phyloP scores from a whole-genome alignment of 768 basidiomycete species.

The Boletus sp. region DNA sequence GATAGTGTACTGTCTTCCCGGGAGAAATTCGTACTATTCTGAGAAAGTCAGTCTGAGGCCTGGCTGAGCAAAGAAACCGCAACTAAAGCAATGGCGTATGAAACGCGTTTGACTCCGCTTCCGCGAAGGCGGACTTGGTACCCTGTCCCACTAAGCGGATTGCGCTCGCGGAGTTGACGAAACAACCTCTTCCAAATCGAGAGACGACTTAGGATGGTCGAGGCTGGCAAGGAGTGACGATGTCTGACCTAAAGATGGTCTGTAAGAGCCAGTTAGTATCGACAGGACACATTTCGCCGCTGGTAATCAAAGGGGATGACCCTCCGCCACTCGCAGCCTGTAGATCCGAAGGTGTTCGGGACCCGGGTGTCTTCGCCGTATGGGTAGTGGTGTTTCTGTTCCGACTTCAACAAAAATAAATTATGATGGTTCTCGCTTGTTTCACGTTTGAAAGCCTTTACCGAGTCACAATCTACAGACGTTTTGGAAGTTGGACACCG shows the following conservation, averaged over 20 bases:
- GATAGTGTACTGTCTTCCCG: not conserved
- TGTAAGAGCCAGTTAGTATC: not conserved
- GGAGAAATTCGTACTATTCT: not conserved
- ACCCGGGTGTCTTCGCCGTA: not conserved
- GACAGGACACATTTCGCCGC: not conserved
- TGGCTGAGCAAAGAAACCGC: not conserved
- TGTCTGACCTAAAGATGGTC: not conserved
- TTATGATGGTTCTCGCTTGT: not conserved
- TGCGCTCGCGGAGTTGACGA: slow-evolving; percentile 33
- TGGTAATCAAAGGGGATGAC: not conserved
- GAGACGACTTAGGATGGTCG: slow-evolving; percentile 18
- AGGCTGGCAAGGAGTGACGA: not conserved
- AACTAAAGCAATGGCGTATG: no score
- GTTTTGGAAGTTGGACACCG: not conserved
- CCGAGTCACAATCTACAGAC: not conserved
- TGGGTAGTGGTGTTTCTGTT: not conserved
- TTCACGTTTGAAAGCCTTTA: not conserved
- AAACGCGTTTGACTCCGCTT: slow-evolving; percentile 24
- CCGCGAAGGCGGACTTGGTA: slow-evolving; percentile 32
- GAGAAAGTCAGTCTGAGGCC: not conserved
- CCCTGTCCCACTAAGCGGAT: slow-evolving; percentile 13
- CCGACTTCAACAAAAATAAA: not conserved
- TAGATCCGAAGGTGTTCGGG: not conserved
- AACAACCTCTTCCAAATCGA: slow-evolving; percentile 29
- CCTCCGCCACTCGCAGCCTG: not conserved